A percentile compares a stretch with the other conserved stretches of the same genome.
Conservation (phyloP, 768 basidiomycete species). For the Plicaturopsis crispa region DNA sequence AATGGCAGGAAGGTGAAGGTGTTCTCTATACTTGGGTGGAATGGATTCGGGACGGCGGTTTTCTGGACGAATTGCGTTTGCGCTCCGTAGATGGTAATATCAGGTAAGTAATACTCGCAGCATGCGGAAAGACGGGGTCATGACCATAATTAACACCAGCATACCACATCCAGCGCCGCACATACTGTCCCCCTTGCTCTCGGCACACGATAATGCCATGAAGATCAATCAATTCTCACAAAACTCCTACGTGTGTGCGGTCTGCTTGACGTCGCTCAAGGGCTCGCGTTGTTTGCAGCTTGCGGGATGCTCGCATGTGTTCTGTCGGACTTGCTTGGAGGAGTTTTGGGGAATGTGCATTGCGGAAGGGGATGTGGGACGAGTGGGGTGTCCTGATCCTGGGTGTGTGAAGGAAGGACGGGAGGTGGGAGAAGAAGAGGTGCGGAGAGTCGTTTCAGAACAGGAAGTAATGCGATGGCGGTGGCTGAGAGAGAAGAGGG, state of each 20-base stretch:
- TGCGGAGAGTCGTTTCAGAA: conserved; percentile 61
- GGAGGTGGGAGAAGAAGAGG: conserved; percentile 64
- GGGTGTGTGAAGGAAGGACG: conserved; percentile 62
- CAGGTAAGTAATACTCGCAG: too few species aligned
- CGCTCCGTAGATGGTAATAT: conserved; percentile 19
- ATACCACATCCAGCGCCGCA: conserved; percentile 52
- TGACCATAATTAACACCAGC: conserved; percentile 23
- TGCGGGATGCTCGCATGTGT: conserved; percentile 69
- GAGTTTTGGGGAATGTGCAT: conserved; percentile 84
- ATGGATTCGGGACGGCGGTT: conserved; percentile 59
- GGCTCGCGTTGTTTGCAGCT: conserved; percentile 70
- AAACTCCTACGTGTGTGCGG: conserved; percentile 62
- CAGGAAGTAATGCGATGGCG: conserved; percentile 66
- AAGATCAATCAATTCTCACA: conserved; percentile 49
- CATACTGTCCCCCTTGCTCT: conserved; percentile 40
- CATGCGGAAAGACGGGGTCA: too few species aligned
- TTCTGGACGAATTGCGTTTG: conserved; percentile 41
- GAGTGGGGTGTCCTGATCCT: conserved; percentile 77
- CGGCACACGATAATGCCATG: conserved; percentile 37
- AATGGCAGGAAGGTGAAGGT: conserved; percentile 57
- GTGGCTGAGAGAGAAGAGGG: conserved; percentile 67
- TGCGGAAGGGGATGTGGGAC: conserved; percentile 65
- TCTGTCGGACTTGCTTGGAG: conserved; percentile 72
- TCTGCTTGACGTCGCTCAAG: conserved; percentile 70
- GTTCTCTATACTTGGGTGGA: conserved; percentile 69